Evolutionary conservation across 1,284 basidiomycete species (phyloP), one percentile per base, ranked within the genome.

Genomic region (Wallemia mellicola): DNA sequence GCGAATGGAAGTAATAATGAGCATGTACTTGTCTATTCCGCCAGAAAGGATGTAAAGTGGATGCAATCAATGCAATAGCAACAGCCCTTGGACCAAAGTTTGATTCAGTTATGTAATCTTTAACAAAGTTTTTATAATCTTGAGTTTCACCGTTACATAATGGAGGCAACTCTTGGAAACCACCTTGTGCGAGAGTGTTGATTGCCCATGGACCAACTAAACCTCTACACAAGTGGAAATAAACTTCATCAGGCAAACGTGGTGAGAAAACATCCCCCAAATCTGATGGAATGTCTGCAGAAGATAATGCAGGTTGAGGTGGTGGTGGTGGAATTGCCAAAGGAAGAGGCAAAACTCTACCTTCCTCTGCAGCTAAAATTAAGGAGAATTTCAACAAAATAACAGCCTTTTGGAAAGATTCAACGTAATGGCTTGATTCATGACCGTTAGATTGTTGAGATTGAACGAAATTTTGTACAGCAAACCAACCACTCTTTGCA

Each of bases 241-340:
- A 96, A 61, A 96, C 77, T 68, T 98, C 91, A 71, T 98, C 92
- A 0, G 94, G 92, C 19, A 99, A 76, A 32, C 88, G 82, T 68
- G 86, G 77, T 1, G 89, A 94, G 72, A 96, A 98, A 63, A 98
- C 83, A 59, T 95, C 89, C 68, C 94, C 85, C 33, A 99, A 73
- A 71, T 98, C 92, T 54, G 74, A 70, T 0, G 92, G 92, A 32
- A 98, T 80, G 65, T 96, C 92, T 25, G 81, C 79, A 0, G 82
- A 78, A 0, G 84, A 86, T 57, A 81, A 65, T 19, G 74, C 69
- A 55, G 74, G 73, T 22, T 65, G 61, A 19, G 72, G 73, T 22
- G 76, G 72, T 27, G 68, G 65, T 1, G 71, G 69, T 22, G 71
- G 73, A 60, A 85, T 73, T 7, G 83, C 83, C 28, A 96, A 75